Evolutionary conservation across 129 eudicot genomes (phyloP).

Genomic region (Artemisia annua): DNA sequence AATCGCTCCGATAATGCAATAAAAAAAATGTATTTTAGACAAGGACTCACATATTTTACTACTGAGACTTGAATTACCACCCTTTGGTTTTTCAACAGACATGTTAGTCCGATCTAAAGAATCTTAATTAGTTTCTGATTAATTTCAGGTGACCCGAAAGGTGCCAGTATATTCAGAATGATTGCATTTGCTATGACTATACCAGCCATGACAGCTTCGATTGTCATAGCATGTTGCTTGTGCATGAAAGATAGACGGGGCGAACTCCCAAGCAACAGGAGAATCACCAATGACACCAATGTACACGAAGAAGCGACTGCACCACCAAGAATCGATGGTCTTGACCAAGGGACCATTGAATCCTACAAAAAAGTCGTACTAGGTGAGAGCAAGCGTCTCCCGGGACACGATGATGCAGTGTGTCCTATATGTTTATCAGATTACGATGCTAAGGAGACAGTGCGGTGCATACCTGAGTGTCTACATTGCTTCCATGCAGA

Average conservation of each 20-base stretch:
- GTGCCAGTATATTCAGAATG: no score
- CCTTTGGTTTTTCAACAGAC: no score
- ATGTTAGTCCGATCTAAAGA: no score
- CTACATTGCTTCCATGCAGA: constrained; percentile 70
- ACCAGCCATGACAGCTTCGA: constrained; percentile 17
- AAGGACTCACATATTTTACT: no score
- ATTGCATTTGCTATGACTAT: no score
- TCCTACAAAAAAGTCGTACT: constrained; percentile 59
- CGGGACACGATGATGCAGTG: constrained; percentile 53
- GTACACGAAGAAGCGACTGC: constrained; percentile 23
- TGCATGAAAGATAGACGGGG: constrained; percentile 30
- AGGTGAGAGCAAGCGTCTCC: constrained; percentile 65
- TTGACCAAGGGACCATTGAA: constrained; percentile 61
- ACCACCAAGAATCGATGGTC: constrained; percentile 30
- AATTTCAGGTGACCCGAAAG: no score
- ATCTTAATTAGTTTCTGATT: no score
- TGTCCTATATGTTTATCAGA: constrained; percentile 78
- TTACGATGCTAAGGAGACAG: constrained; percentile 47
- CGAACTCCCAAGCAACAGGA: background rate
- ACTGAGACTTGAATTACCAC: no score
- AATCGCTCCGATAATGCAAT: no score
- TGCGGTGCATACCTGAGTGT: constrained; percentile 69
- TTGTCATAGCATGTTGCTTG: constrained; percentile 38
- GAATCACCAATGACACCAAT: constrained; percentile 7
- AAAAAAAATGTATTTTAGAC: no score